Evolutionary conservation across 192 early-diverging fungal species (phyloP).

Genomic region (Podila epicladia): DNA sequence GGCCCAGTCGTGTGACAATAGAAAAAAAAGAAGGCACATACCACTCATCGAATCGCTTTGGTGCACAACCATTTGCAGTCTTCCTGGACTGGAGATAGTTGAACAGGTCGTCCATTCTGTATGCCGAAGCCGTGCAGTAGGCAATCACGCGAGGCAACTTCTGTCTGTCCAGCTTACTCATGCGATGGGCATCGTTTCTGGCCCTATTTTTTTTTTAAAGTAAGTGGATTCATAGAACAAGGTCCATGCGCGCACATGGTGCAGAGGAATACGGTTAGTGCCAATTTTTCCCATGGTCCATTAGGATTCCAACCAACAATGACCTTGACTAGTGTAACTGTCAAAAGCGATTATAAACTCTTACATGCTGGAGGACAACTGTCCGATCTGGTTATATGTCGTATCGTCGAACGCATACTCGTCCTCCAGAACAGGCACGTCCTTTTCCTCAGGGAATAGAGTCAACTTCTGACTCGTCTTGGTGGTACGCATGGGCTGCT

Average conservation of each 20-base stretch:
- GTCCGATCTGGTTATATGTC: slow-evolving; percentile 78
- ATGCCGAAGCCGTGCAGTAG: slow-evolving; percentile 85
- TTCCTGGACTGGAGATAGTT: slow-evolving; percentile 78
- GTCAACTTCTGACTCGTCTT: slow-evolving; percentile 94
- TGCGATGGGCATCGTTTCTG: slow-evolving; percentile 74
- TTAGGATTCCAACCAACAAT: slow-evolving; percentile 35
- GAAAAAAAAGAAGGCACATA: slow-evolving; percentile 21
- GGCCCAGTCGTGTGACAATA: not conserved
- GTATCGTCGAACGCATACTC: slow-evolving; percentile 60
- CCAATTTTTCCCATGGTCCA: not conserved
- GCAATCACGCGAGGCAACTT: slow-evolving; percentile 84
- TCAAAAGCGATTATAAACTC: not conserved
- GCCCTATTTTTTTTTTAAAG: slow-evolving; percentile 23
- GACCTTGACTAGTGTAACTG: not conserved
- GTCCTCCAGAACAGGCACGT: slow-evolving; percentile 48
- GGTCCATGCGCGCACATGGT: not conserved
- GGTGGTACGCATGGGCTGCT: slow-evolving; percentile 86
- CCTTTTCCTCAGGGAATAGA: slow-evolving; percentile 85
- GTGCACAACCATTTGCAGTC: slow-evolving; percentile 68
- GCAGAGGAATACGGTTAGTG: not conserved
- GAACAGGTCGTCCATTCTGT: slow-evolving; percentile 79
- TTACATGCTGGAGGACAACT: slow-evolving; percentile 59
- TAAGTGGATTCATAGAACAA: not conserved
- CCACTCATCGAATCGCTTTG: slow-evolving; percentile 88
- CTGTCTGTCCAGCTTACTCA: slow-evolving; percentile 78